Percentiles rank a stretch among this genome's conserved stretches.
phyloP scores from a whole-genome alignment of 768 basidiomycete genomes.

The Terana coerulea region DNA sequence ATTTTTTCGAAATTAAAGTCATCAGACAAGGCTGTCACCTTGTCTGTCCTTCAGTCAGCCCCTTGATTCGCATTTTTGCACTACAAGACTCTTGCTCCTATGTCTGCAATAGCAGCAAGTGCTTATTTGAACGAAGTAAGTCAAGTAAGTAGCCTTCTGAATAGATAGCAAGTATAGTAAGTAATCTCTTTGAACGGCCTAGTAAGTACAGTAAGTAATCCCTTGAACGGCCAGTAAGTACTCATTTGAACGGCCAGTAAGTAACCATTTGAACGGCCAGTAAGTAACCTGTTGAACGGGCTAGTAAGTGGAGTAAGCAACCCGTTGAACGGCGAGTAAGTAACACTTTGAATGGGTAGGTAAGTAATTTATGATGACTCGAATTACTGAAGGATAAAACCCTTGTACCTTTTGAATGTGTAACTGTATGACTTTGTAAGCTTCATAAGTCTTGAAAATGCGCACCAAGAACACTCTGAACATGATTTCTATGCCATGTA shows the following conservation, averaged over 20 bases:
- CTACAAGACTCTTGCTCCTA: not conserved
- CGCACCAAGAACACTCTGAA: not conserved
- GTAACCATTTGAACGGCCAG: not conserved
- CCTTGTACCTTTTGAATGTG: not conserved
- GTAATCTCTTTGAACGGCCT: not conserved
- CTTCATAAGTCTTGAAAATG: not conserved
- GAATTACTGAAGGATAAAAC: not conserved
- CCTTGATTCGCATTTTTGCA: not conserved
- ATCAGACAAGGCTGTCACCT: not conserved
- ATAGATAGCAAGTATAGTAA: not conserved
- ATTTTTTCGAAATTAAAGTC: no score
- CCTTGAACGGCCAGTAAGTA: not conserved
- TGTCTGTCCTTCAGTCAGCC: not conserved
- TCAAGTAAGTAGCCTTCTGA: not conserved
- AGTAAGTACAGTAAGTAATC: not conserved
- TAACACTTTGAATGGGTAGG: not conserved
- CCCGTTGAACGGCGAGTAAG: not conserved
- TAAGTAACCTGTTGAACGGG: not conserved
- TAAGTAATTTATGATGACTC: not conserved
- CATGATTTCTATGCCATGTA: not conserved
- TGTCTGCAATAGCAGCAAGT: not conserved
- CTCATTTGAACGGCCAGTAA: not conserved
- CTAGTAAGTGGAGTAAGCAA: not conserved
- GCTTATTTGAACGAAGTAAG: not conserved
- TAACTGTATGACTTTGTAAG: not conserved